Conservation (phyloP, 169 alveolate species). For the Plasmodium reichenowi region DNA sequence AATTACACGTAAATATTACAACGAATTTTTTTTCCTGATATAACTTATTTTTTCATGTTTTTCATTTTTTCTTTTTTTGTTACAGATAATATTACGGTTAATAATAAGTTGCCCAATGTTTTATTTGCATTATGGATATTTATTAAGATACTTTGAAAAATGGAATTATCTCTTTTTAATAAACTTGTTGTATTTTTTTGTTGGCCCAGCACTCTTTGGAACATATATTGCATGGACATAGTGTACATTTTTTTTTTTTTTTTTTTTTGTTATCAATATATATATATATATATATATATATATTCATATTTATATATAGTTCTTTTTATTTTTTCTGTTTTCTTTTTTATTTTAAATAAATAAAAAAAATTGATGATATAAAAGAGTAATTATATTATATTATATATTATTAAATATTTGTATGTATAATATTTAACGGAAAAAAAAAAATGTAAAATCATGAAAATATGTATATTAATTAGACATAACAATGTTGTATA, state of each 20-base stretch:
- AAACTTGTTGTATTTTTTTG: conserved; percentile 56
- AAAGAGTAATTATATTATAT: too few species aligned
- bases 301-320: background rate
- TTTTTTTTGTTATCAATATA: background rate
- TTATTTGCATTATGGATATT: conserved; percentile 62
- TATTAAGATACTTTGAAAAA: conserved; percentile 49
- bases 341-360: too few species aligned
- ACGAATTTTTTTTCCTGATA: background rate
- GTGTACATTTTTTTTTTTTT: background rate
- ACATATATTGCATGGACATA: conserved; percentile 76
- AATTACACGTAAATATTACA: background rate
- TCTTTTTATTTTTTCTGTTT: too few species aligned
- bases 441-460: too few species aligned
- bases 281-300: conserved; percentile 5
- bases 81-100: conserved; percentile 69
- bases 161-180: conserved; percentile 56
- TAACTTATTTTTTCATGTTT: conserved; percentile 1
- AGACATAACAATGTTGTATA: too few species aligned
- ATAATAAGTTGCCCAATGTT: conserved; percentile 55
- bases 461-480: too few species aligned
- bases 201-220: conserved; percentile 75
- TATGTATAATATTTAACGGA: too few species aligned
- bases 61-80: background rate
- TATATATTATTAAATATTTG: too few species aligned
- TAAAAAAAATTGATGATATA: too few species aligned